Evolutionary conservation across 2,329 filamentous ascomycete genomes (phyloP).

Genomic region (Fusarium nisikadoi): DNA sequence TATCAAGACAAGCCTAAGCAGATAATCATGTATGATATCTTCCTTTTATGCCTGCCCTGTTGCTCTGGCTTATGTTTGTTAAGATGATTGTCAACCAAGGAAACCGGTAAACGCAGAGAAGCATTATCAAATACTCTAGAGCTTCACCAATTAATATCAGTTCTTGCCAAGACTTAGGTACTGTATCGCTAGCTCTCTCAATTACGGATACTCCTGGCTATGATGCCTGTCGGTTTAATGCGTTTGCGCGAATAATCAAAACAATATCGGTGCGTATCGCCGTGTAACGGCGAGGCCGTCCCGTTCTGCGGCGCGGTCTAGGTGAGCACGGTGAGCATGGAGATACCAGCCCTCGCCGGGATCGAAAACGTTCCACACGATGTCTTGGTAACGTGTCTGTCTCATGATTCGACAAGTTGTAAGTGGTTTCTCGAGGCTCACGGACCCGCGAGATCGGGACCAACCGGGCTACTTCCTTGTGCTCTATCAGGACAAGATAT

Average conservation of each 20-base stretch:
- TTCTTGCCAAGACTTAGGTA: not conserved
- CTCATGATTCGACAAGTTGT: constrained; percentile 35
- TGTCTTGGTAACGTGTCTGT: constrained; percentile 35
- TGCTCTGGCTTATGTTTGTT: not conserved
- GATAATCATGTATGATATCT: not conserved
- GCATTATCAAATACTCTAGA: not conserved
- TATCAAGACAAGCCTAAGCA: not conserved
- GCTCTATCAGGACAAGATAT: not conserved
- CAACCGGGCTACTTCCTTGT: constrained; percentile 36
- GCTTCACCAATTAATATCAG: not conserved
- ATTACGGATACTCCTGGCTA: not conserved
- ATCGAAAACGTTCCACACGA: constrained; percentile 37
- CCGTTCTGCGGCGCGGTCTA: constrained; percentile 29
- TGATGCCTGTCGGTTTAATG: not conserved
- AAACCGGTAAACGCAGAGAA: not conserved
- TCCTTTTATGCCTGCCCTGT: not conserved
- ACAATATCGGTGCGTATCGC: not conserved
- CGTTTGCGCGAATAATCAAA: constrained; percentile 37
- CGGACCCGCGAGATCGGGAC: constrained; percentile 36
- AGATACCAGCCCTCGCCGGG: not conserved
- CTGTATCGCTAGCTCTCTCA: not conserved
- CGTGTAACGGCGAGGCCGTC: constrained; percentile 32
- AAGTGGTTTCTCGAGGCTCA: constrained; percentile 9
- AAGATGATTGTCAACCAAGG: not conserved
- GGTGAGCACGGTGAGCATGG: constrained; percentile 35